Evolutionary conservation across 257 asterid species (phyloP).

Genomic region (Primulina huaijiensis): DNA sequence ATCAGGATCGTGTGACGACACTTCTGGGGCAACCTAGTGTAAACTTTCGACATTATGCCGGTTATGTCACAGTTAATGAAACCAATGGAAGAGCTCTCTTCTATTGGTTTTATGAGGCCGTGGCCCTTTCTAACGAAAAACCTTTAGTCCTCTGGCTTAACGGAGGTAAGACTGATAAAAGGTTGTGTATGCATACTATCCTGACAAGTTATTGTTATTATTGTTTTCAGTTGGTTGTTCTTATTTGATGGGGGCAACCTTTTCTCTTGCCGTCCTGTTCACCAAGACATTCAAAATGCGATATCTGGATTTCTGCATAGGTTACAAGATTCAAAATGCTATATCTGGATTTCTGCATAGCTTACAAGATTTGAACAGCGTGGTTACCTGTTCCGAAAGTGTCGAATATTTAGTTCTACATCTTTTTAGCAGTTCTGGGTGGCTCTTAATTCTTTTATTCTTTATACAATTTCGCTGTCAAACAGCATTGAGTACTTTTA

Average conservation of each 20-base stretch:
- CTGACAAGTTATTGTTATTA: neutral
- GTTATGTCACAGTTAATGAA: slow-evolving; percentile 60
- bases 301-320: too few species aligned
- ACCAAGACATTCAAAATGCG: too few species aligned
- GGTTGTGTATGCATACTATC: slow-evolving; percentile 2
- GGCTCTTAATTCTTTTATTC: too few species aligned
- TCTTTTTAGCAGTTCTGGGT: too few species aligned
- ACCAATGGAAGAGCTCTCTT: slow-evolving; percentile 69
- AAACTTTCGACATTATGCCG: slow-evolving; percentile 66
- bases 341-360: too few species aligned
- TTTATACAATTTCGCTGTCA: too few species aligned
- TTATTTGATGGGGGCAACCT: neutral
- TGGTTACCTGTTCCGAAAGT: too few species aligned
- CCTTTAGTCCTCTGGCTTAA: slow-evolving; percentile 94
- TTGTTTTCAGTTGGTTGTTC: slow-evolving; percentile 18
- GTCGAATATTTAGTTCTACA: too few species aligned
- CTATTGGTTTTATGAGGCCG: slow-evolving; percentile 88
- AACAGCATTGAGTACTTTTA: too few species aligned
- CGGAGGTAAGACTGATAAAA: slow-evolving; percentile 60
- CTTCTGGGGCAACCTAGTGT: slow-evolving; percentile 82
- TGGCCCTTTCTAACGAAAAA: slow-evolving; percentile 46
- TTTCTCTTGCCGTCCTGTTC: too few species aligned
- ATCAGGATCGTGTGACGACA: slow-evolving; percentile 59
- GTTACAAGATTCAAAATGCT: too few species aligned
- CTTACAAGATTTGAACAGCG: too few species aligned